Conservation (phyloP, 495 filamentous ascomycete species). For the Xylaria bambusicola region DNA sequence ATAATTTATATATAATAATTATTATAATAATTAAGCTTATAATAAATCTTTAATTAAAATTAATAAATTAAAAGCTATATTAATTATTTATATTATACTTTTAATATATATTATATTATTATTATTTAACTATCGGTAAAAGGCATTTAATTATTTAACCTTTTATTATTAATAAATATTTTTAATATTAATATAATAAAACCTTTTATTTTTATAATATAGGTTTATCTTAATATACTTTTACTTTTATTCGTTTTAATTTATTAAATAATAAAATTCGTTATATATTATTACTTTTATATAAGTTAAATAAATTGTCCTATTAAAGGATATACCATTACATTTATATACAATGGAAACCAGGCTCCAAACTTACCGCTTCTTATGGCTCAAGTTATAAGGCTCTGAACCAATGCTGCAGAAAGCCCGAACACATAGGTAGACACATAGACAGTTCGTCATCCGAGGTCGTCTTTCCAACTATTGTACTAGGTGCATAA, state of each 20-base stretch:
- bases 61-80: neutral
- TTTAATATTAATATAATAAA: neutral
- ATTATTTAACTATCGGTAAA: too few species aligned
- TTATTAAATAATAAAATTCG: too few species aligned
- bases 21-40: too few species aligned
- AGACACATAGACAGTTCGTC: too few species aligned
- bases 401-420: neutral
- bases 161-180: conserved; percentile 5
- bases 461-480: too few species aligned
- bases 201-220: neutral
- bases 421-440: neutral
- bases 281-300: conserved; percentile 3
- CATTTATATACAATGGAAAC: neutral
- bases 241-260: too few species aligned
- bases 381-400: conserved; percentile 8
- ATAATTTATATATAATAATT: too few species aligned
- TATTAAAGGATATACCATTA: neutral
- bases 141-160: neutral
- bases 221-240: too few species aligned
- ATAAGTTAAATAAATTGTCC: neutral
- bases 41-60: too few species aligned
- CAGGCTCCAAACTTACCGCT: conserved; percentile 14
- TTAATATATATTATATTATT: neutral
- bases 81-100: too few species aligned
- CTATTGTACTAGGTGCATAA: too few species aligned